Evolutionary conservation across 768 basidiomycete genomes (phyloP), one percentile per base, ranked within the genome.

Genomic region (Vishniacozyma victoriae): DNA sequence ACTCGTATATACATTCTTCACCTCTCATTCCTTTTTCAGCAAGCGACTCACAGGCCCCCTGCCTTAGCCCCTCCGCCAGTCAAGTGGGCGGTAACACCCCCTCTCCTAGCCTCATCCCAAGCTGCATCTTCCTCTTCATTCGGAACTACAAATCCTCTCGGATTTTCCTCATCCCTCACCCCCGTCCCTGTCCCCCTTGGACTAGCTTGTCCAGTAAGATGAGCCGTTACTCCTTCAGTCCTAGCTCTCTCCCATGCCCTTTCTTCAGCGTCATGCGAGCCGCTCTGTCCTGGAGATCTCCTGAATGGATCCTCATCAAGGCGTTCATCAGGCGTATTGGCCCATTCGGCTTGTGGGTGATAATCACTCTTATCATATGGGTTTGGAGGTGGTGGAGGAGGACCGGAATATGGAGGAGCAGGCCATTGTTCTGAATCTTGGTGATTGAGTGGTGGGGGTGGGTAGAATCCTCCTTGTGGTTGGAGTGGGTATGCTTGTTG

Each of bases 401-500:
- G 69, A 24, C 69, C 69, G 23, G 69, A 67, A 40, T 71, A 71
- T 20, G 69, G 69, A 25, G 69, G 69, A 2, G 68, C 69, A 55
- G 65, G 62, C 58, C 65, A 67, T 35, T 40, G 23, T 35, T 66
- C 62, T 18, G 59, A 50, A 22, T 46, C 41, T 11, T 52, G 48
- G 14, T 45, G 31, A 11, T 41, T 41, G 25, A 46, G 40, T 6
- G 60, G 57, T 15, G 61, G 43, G 13, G 55, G 52, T 23, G 56
- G 48, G 23, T 53, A 46, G 49, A 53, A 59, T 24, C 33, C 29
- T 20, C 56, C 46, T 22, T 33, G 18, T 44, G 49, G 42, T 41
- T 63, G 61, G 41, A 63, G 51, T 5, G 48, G 48, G 39, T 50
- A 59, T 1, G 56, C 39, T 47, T 64, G 58, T 22, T 37, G 51